phyloP scores from a whole-genome alignment of 352 stramenopile genomes.

The Poterioochromonas sp. region DNA sequence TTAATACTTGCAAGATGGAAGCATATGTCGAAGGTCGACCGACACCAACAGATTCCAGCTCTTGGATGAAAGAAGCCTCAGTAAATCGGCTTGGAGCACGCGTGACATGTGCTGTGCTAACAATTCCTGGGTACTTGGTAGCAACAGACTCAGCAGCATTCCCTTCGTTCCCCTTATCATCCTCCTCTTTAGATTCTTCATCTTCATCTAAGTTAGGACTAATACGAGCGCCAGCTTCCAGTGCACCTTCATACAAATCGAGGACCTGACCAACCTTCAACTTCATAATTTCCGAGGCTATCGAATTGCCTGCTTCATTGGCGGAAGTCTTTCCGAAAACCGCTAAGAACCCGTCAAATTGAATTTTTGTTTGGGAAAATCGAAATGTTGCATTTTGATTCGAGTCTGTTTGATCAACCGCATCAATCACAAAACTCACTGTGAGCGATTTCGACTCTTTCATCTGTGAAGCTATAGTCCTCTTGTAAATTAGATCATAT shows the following conservation, averaged over 20 bases:
- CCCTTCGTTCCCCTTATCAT: neutral
- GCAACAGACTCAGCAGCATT: neutral
- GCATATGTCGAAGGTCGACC: slow-evolving; percentile 56
- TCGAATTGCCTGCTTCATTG: neutral
- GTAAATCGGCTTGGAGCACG: slow-evolving; percentile 51
- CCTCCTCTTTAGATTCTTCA: neutral
- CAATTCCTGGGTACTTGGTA: neutral
- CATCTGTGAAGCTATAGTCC: slow-evolving; percentile 55
- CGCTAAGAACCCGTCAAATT: no score
- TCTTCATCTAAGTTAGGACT: neutral
- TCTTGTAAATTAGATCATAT: slow-evolving; percentile 54
- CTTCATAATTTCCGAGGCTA: neutral
- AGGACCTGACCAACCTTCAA: no score
- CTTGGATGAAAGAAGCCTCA: slow-evolving; percentile 54
- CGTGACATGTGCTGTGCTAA: neutral
- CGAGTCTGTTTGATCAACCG: neutral
- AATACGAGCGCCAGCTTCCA: neutral
- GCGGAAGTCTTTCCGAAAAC: neutral
- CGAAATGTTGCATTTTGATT: neutral
- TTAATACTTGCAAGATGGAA: slow-evolving; percentile 50
- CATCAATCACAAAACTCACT: neutral
- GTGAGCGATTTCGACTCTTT: neutral
- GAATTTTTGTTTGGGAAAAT: neutral
- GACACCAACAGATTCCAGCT: slow-evolving; percentile 55
- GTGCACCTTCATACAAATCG: no score